Evolutionary conservation across 805 yeast genomes (phyloP).

Genomic region (Candida methanosorbosa): DNA sequence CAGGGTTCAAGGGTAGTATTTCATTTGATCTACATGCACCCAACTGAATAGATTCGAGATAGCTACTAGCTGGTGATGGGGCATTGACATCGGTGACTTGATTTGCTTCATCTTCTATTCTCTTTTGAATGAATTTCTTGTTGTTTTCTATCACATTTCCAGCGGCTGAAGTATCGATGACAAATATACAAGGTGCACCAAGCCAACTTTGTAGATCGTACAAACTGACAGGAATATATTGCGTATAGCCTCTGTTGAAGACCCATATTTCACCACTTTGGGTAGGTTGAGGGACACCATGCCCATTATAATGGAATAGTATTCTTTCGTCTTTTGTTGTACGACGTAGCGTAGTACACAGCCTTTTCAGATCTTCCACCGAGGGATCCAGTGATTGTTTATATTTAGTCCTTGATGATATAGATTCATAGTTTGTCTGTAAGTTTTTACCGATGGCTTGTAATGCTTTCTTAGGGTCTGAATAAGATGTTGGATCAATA

Average conservation of each 20-base stretch:
- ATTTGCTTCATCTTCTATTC: slow-evolving; percentile 79
- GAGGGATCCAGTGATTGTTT: slow-evolving; percentile 91
- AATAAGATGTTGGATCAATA: slow-evolving; percentile 77
- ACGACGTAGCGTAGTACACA: slow-evolving; percentile 80
- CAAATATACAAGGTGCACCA: slow-evolving; percentile 95
- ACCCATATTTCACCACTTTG: slow-evolving; percentile 98
- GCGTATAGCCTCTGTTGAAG: slow-evolving; percentile 93
- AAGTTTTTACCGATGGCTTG: slow-evolving; percentile 85
- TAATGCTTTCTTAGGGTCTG: slow-evolving; percentile 84
- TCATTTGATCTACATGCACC: slow-evolving; percentile 91
- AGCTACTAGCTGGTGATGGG: slow-evolving; percentile 59
- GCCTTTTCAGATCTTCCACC: slow-evolving; percentile 89
- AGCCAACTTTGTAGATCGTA: slow-evolving; percentile 95
- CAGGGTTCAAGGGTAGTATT: slow-evolving; percentile 85
- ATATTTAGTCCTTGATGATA: slow-evolving; percentile 79
- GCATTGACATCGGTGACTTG: slow-evolving; percentile 39
- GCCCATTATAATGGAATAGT: slow-evolving; percentile 93
- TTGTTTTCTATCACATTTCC: slow-evolving; percentile 89
- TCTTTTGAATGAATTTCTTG: slow-evolving; percentile 79
- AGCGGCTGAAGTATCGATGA: slow-evolving; percentile 90
- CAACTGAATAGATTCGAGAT: slow-evolving; percentile 81
- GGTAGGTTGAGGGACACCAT: slow-evolving; percentile 97
- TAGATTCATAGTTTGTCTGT: slow-evolving; percentile 82
- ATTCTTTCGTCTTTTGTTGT: slow-evolving; percentile 92
- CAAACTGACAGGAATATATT: slow-evolving; percentile 92